Evolutionary conservation across 2,329 filamentous ascomycete genomes (phyloP), one percentile per base, ranked within the genome.

Genomic region (Calonectria fujianensis): DNA sequence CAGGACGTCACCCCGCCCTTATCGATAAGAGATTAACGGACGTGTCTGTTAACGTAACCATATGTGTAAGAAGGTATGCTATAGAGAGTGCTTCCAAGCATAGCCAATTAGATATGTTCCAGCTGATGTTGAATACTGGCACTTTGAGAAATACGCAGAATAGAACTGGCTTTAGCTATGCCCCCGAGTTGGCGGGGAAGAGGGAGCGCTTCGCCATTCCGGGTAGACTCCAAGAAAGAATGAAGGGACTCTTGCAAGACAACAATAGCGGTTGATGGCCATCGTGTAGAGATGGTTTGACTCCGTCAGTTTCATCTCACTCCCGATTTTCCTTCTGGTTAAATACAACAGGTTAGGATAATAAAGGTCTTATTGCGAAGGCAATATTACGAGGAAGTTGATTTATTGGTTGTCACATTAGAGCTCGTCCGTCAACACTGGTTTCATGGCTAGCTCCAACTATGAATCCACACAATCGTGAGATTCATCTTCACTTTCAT

Each of bases 381-480:
- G 9, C 11, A 13, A 10, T 37, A 13, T 16, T 13, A 4, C 16
- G 14, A 2, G 39, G 7, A 41, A 8, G 39, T 5, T 6, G 20
- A 20, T 18, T 2, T 39, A 6, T 39, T 39, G 1, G 13, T 10
- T 39, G 3, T 6, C 16, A 16, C 14, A 41, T 18, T 14, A 16
- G 16, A 41, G 7, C 39, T 2, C 3, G 13, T 20, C 4, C 6
- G 16, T 5, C 39, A 20, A 41, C 1, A 48, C 20, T 1, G 0
- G 3, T 9, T 3, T n/a, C 3, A n/a, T n/a, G 9, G n/a, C n/a
- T n/a, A 13, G 11, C 10, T 48, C 13, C n/a, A 1, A 24, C 2
- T 10, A 48, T 48, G 2, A n/a, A 10, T 48, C 20, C n/a, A 48
- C 2, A 7, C 1, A 48, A n/a, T n/a, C 11, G 1, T 3, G 6